These are phyloP conservation scores for Diaporthe ampelina DNA, from an alignment of 2,329 filamentous ascomycete genomes.

Conservation along the genomic window DNA sequence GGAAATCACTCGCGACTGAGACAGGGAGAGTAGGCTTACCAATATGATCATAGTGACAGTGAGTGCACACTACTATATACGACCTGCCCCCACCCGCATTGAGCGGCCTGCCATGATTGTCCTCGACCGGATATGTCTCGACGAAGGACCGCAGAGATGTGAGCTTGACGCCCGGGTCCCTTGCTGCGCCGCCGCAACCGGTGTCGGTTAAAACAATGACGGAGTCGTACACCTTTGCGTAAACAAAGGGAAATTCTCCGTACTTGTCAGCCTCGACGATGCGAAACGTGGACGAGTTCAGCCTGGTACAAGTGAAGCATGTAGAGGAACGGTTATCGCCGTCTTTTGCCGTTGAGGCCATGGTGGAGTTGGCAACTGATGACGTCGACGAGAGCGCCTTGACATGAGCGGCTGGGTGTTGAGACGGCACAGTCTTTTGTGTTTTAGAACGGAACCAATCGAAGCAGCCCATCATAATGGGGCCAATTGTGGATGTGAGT, in stretches of 20 bases:
- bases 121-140: slow-evolving; percentile 54
- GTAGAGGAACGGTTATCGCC: slow-evolving; percentile 9
- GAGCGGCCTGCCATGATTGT: slow-evolving; percentile 52
- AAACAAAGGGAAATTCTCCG: slow-evolving; percentile 60
- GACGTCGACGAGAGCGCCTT: slow-evolving; percentile 4
- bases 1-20: neutral
- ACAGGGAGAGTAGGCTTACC: slow-evolving; percentile 37
- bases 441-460: neutral
- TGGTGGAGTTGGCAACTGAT: neutral
- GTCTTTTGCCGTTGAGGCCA: neutral
- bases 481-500: neutral
- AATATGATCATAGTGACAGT: slow-evolving; percentile 62
- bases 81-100: slow-evolving; percentile 51
- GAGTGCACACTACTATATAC: slow-evolving; percentile 60
- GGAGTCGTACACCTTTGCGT: slow-evolving; percentile 56
- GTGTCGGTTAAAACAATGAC: slow-evolving; percentile 59
- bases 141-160: slow-evolving; percentile 56
- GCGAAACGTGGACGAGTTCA: slow-evolving; percentile 60
- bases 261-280: slow-evolving; percentile 59
- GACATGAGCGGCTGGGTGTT: too few relatives aligned
- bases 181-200: slow-evolving; percentile 57
- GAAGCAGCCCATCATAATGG: slow-evolving; percentile 9
- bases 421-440: neutral
- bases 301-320: slow-evolving; percentile 41
- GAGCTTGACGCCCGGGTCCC: slow-evolving; percentile 44